These are phyloP conservation scores for Stagonosporopsis chrysanthemi DNA, from an alignment of 2,329 filamentous ascomycete genomes.

Conservation along the genomic window DNA sequence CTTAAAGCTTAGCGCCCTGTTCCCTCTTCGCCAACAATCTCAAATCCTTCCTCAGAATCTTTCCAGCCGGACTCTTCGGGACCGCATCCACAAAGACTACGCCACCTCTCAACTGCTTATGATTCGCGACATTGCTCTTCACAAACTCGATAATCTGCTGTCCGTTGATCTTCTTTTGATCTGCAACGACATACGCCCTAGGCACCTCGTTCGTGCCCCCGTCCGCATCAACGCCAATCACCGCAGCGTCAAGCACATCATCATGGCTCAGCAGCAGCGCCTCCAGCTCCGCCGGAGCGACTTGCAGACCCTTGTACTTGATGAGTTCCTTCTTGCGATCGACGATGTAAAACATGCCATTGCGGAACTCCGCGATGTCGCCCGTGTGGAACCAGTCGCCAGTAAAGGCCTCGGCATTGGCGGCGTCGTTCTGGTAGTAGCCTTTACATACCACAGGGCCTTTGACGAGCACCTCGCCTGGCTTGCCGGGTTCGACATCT, in stretches of 20 bases:
- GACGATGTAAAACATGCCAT: constrained; percentile 53
- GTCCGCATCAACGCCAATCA: constrained; percentile 53
- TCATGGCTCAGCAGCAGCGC: constrained; percentile 53
- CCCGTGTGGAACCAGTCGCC: constrained; percentile 51
- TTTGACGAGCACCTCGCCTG: constrained; percentile 47
- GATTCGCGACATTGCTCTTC: constrained; percentile 40
- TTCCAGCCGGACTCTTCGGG: constrained; percentile 47
- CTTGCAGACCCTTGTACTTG: constrained; percentile 60
- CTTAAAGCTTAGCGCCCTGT: constrained; percentile 36
- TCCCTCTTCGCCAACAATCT: constrained; percentile 44
- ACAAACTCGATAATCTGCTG: constrained; percentile 45
- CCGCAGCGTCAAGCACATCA: constrained; percentile 54
- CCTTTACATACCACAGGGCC: constrained; percentile 49
- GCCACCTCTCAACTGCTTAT: constrained; percentile 50
- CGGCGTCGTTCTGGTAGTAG: constrained; percentile 47
- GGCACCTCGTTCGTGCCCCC: constrained; percentile 52
- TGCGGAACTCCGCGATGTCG: constrained; percentile 47
- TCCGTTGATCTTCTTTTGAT: constrained; percentile 36
- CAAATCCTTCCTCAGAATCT: constrained; percentile 50
- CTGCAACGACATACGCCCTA: constrained; percentile 55
- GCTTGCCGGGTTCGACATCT: constrained; percentile 42
- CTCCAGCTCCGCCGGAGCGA: constrained; percentile 59
- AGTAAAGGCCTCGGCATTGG: constrained; percentile 39
- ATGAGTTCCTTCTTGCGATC: constrained; percentile 56
- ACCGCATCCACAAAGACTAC: constrained; percentile 48